Evolutionary conservation across 208 protist species (phyloP), one percentile per base, ranked within the genome.

Genomic region (Angomonas ambiguus): DNA sequence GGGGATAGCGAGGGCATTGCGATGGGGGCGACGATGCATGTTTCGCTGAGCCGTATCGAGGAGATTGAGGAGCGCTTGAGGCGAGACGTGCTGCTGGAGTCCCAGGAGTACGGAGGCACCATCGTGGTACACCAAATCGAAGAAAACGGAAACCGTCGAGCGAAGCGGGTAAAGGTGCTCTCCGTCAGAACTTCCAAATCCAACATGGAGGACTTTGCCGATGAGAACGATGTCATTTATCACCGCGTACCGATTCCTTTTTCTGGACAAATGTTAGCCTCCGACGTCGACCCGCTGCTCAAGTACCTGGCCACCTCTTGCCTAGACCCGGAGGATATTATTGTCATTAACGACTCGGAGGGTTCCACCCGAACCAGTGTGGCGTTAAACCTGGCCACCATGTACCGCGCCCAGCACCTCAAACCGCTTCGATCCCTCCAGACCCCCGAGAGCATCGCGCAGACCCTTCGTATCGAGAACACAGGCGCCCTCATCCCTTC

Each of bases 61-160:
- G 82, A 95, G 74, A 91, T 95, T 30, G 85, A 95, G 72, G 89
- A 95, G 45, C 89, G 89, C 31, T 74, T 95, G 27, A 74, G 86
- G 13, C 70, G 80, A 4, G 89, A 95, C 67, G 89, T 95, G 34
- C 55, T 90, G 67, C 68, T 90, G 25, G 85, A 95, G 71, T 71
- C 89, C 32, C 82, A 87, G 72, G 86, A 89, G 62, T 80, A 90
- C 62, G 75, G 79, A 32, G 86, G 86, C 65, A 69, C 62, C 13
- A 88, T 92, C 32, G 55, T 95, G 24, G 65, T 95, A 55, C 89
- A 95, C 67, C 69, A 64, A 34, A 74, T 92, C 48, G 70, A 77
- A 25, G 62, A 76, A 10, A 41, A 77, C 1, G 70, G 69, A 20
- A 74, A 72, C 42, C 72, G 76, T 11, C 74, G 70, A 32, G 65